phyloP scores from a whole-genome alignment of 2,329 filamentous ascomycete genomes.

The Phialocephala subalpina region DNA sequence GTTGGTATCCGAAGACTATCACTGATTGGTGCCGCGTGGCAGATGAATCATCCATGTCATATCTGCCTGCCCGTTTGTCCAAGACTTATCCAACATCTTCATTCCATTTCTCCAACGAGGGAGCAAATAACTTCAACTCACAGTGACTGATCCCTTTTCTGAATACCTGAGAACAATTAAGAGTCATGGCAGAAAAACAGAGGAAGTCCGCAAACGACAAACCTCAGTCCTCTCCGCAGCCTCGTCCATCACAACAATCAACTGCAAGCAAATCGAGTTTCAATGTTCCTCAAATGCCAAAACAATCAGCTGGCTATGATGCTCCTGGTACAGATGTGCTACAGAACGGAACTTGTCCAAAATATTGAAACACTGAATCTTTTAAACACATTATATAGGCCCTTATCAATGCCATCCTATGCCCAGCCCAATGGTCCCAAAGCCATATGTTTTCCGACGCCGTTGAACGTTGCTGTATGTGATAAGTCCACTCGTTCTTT shows the following conservation, averaged over 20 bases:
- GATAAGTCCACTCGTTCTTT: no score
- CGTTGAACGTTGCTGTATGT: no score
- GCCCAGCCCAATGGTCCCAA: no score
- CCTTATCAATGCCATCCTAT: no score
- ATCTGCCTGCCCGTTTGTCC: slow-evolving; percentile 13
- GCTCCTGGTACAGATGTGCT: slow-evolving; percentile 2
- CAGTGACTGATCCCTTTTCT: no score
- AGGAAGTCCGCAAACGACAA: no score
- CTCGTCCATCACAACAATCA: neutral
- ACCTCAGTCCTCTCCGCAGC: neutral
- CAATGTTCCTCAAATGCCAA: slow-evolving; percentile 2
- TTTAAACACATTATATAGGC: no score
- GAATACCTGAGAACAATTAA: no score
- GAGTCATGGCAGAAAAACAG: no score
- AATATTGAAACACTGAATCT: no score
- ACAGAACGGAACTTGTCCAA: no score
- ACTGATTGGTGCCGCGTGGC: slow-evolving; percentile 15
- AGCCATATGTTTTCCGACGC: no score
- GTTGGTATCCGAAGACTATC: slow-evolving; percentile 17
- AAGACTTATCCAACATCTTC: slow-evolving; percentile 10
- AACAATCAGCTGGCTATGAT: slow-evolving; percentile 1
- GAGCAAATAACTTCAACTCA: slow-evolving; percentile 5
- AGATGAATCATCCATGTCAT: slow-evolving; percentile 11
- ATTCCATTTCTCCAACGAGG: slow-evolving; percentile 8
- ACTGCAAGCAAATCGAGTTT: neutral